phyloP scores from a whole-genome alignment of 768 basidiomycete genomes.

The Trametes elegans region DNA sequence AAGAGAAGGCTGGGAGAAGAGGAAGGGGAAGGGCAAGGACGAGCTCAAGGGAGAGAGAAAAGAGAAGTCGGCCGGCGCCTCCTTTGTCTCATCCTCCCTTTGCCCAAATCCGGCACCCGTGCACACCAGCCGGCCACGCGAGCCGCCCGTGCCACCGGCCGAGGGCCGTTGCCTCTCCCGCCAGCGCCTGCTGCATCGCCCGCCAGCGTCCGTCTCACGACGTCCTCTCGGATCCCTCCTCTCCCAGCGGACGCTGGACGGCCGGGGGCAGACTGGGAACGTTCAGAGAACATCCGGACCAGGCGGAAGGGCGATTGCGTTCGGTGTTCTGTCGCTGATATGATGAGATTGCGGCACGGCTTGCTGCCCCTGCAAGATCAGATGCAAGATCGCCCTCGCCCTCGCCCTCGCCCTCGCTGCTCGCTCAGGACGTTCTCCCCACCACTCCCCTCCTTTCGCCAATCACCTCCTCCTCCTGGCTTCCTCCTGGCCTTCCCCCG shows the following conservation, averaged over 20 bases:
- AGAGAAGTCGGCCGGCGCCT: constrained; percentile 11
- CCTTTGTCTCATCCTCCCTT: constrained; percentile 9
- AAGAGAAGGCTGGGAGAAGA: neutral
- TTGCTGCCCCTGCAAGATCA: neutral
- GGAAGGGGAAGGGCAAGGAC: neutral
- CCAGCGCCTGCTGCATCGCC: neutral
- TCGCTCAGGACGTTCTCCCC: neutral
- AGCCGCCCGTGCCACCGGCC: neutral
- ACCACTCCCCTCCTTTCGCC: neutral
- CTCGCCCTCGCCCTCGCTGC: neutral
- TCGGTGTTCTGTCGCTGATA: neutral
- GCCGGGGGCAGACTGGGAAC: neutral
- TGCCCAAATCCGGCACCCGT: neutral
- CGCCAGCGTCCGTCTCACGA: neutral
- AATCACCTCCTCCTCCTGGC: no score
- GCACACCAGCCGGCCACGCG: neutral
- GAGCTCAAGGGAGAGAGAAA: neutral
- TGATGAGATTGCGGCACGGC: neutral
- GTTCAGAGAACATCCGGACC: neutral
- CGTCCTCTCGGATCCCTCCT: neutral
- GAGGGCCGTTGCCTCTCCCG: neutral
- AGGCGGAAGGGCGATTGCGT: neutral
- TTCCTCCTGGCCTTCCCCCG: no score
- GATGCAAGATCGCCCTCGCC: neutral
- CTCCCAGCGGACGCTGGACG: neutral